Percentiles rank a stretch among this genome's conserved stretches.
Evolutionary conservation across 345 rosid genomes (phyloP).

Genomic region (Moricandia arvensis): DNA sequence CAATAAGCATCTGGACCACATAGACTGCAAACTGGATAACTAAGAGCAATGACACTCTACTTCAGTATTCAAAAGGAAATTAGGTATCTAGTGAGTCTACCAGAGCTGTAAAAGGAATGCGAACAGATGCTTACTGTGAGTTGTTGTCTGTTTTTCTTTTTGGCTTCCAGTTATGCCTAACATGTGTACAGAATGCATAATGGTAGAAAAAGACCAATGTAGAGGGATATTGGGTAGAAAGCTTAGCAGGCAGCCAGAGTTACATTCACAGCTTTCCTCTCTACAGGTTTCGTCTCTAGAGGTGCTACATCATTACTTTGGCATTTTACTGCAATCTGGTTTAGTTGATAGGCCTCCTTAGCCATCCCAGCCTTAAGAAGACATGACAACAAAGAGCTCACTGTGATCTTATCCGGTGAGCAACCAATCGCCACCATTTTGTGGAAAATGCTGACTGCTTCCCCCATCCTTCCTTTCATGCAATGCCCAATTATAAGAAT

Average conservation of each 20-base stretch:
- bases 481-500: conserved; percentile 92
- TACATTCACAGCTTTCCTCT: conserved; percentile 36
- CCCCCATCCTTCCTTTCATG: conserved; percentile 85
- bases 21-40: background rate
- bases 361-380: conserved; percentile 93
- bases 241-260: conserved; percentile 58
- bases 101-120: background rate
- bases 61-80: background rate
- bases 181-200: conserved; percentile 5
- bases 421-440: conserved; percentile 78
- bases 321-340: conserved; percentile 42
- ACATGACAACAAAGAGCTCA: conserved; percentile 66
- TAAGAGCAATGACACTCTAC: background rate
- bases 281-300: conserved; percentile 29
- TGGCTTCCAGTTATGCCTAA: background rate
- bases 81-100: conserved; percentile 17
- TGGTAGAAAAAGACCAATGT: background rate
- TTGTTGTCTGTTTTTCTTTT: conserved; percentile 7
- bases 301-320: conserved; percentile 40
- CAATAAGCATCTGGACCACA: background rate
- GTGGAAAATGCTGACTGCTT: conserved; percentile 70
- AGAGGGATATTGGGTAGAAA: background rate
- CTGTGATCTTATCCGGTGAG: conserved; percentile 62
- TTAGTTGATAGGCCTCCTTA: conserved; percentile 60
- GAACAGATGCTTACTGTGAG: conserved; percentile 28